A percentile compares a stretch with the other conserved stretches of the same genome.
Conservation (phyloP, 805 yeast species). For the Candida quercuum region DNA sequence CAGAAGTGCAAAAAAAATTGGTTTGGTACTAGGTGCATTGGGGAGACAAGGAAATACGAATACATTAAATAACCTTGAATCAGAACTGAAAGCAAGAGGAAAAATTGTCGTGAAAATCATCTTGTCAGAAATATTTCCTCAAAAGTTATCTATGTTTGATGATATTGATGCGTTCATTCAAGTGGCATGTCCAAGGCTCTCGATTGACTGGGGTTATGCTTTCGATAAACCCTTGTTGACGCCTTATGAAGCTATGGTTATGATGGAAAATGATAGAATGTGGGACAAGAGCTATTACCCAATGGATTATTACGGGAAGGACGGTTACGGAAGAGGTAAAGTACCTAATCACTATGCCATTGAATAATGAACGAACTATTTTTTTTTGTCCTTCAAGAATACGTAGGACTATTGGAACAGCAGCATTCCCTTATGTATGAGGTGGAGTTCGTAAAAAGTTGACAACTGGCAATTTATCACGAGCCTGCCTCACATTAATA, state of each 20-base stretch:
- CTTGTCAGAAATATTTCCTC: slow-evolving; percentile 89
- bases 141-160: slow-evolving; percentile 84
- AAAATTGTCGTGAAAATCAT: slow-evolving; percentile 74
- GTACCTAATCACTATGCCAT: slow-evolving; percentile 43
- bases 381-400: too few species aligned
- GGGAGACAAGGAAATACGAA: slow-evolving; percentile 92
- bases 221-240: slow-evolving; percentile 87
- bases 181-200: slow-evolving; percentile 93
- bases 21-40: slow-evolving; percentile 84
- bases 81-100: slow-evolving; percentile 46
- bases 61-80: slow-evolving; percentile 66
- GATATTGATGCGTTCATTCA: slow-evolving; percentile 94
- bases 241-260: slow-evolving; percentile 94
- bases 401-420: too few species aligned
- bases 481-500: too few species aligned
- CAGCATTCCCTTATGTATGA: too few species aligned
- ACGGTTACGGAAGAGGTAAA: slow-evolving; percentile 89
- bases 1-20: slow-evolving; percentile 54
- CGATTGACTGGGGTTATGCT: slow-evolving; percentile 99
- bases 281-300: slow-evolving; percentile 73
- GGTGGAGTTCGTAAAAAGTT: too few species aligned
- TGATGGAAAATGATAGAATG: slow-evolving; percentile 64
- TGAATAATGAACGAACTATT: too few species aligned
- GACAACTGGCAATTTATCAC: too few species aligned
- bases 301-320: slow-evolving; percentile 89